phyloP scores from a whole-genome alignment of 805 yeast species.

The Grigorovia jiainica region DNA sequence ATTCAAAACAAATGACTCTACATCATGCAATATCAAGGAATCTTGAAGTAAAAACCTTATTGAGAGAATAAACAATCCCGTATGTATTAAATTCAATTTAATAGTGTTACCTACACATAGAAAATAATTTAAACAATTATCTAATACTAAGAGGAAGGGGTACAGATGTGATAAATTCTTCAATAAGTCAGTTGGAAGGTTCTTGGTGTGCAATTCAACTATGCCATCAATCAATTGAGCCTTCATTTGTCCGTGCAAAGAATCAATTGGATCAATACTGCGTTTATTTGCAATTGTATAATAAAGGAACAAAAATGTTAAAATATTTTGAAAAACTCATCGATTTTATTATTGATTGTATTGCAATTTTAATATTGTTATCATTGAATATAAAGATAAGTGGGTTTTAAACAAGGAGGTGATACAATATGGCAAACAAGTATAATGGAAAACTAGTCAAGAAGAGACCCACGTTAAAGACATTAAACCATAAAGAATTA shows the following conservation, averaged over 20 bases:
- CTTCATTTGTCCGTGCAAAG: no score
- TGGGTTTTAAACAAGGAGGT: no score
- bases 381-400: no score
- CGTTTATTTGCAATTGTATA: no score
- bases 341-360: neutral
- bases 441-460: slow-evolving; percentile 3
- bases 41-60: slow-evolving; percentile 7
- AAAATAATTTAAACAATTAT: slow-evolving; percentile 17
- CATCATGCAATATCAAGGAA: neutral
- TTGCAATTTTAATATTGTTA: neutral
- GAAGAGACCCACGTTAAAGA: slow-evolving; percentile 20
- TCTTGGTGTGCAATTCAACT: neutral
- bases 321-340: no score
- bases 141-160: slow-evolving; percentile 21
- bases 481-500: slow-evolving; percentile 33
- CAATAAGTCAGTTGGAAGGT: neutral
- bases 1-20: slow-evolving; percentile 3
- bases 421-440: neutral
- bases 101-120: slow-evolving; percentile 24
- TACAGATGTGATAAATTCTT: slow-evolving; percentile 9
- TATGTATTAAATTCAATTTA: slow-evolving; percentile 20
- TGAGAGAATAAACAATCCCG: slow-evolving; percentile 11
- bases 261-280: no score
- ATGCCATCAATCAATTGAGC: neutral
- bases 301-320: no score